Evolutionary conservation across 2,329 filamentous ascomycete genomes (phyloP), one percentile per base, ranked within the genome.

Genomic region (Diplodia mutila): DNA sequence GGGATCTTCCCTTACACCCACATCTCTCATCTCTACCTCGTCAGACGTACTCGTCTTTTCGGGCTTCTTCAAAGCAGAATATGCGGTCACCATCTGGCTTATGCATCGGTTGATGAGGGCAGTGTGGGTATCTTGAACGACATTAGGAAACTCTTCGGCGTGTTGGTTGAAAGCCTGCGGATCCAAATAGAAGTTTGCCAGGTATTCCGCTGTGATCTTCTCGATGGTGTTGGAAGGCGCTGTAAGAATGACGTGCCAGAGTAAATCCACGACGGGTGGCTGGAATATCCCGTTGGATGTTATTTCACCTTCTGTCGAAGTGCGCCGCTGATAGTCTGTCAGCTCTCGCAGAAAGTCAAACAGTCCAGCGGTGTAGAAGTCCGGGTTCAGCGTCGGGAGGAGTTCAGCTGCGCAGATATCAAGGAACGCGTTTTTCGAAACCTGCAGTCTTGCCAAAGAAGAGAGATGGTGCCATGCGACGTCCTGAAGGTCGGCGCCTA

Each of bases 181-280:
- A n/a, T 88, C 83, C 39, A 95, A 83, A 74, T 95, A 97, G 14
- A 93, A 84, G 27, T 89, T 85, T 27, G 93, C 92, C 3, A 97
- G 86, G 25, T 89, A 88, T 61, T 83, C 84, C 34, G 91, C 93
- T 1, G 92, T 90, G 64, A 84, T 80, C 23, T 85, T 84, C 71
- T 92, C 91, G 57, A 96, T 88, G 0, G 84, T 86, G 46, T 85
- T 81, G 46, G 86, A 82, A 5, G 88, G 87, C 1, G 91, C 88
- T 18, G 86, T 89, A 65, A 97, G 81, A 39, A 94, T 88, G 72
- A 97, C 87, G 27, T 88, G 87, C 94, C 94, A 97, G n/a, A 97
- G 81, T 67, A 93, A 86, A 72, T 95, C 91, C 70, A 83, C 82
- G 7, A 84, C 83, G 4, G 83, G 85, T 69, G 82, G 85, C 71